Conservation (phyloP, 2,329 filamentous ascomycete genomes). For the Teratosphaeria pseudoeucalypti region DNA sequence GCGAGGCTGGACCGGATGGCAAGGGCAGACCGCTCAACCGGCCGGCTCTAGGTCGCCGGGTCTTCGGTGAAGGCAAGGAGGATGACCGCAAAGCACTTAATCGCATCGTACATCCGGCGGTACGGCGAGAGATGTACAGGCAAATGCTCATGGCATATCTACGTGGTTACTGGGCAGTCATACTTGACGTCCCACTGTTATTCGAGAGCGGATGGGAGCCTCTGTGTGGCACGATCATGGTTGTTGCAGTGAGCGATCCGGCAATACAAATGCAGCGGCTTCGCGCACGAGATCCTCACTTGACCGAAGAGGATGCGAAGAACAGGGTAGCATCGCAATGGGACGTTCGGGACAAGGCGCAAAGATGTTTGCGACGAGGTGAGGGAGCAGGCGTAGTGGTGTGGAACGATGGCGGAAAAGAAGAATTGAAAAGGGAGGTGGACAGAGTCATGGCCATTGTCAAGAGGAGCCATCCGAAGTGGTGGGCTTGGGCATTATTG, state of each 20-base stretch:
- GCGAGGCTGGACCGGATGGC: conserved; percentile 45
- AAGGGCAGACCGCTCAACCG: conserved; percentile 71
- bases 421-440: conserved; percentile 59
- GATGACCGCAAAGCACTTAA: conserved; percentile 71
- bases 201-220: conserved; percentile 82
- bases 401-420: conserved; percentile 75
- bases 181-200: conserved; percentile 83
- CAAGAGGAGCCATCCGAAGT: conserved; percentile 54
- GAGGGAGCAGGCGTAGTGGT: conserved; percentile 62
- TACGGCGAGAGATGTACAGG: conserved; percentile 71
- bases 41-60: conserved; percentile 68
- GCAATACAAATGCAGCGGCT: conserved; percentile 73
- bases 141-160: conserved; percentile 64
- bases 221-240: conserved; percentile 73
- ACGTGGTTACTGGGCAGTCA: conserved; percentile 71
- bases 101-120: conserved; percentile 83
- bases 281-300: conserved; percentile 61
- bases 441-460: conserved; percentile 55
- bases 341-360: conserved; percentile 74
- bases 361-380: conserved; percentile 58
- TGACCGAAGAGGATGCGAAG: conserved; percentile 75
- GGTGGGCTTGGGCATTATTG: conserved; percentile 70
- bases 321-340: conserved; percentile 80
- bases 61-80: conserved; percentile 73
- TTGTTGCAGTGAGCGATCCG: conserved; percentile 75